A percentile compares a stretch with the other conserved stretches of the same genome.
These are phyloP conservation scores for Aspergillus niger DNA, from an alignment of 2,329 filamentous ascomycete species.

Conservation along the genomic window DNA sequence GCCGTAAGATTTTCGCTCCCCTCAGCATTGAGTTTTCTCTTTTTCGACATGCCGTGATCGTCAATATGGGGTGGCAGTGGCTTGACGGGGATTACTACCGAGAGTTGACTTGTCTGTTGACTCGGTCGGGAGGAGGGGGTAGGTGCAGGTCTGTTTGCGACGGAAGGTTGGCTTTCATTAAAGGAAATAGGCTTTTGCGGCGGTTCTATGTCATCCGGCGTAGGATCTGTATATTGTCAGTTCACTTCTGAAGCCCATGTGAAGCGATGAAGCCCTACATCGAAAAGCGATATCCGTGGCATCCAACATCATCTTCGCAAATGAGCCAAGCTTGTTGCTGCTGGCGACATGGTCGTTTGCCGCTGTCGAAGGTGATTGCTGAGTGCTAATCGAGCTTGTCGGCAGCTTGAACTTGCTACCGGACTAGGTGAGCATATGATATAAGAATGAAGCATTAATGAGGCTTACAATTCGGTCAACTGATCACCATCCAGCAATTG, in stretches of 20 bases:
- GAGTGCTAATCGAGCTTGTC: slow-evolving; percentile 25
- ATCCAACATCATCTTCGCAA: slow-evolving; percentile 57
- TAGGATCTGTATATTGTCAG: slow-evolving; percentile 37
- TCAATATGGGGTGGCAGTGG: slow-evolving; percentile 43
- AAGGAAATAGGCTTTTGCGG: slow-evolving; percentile 26
- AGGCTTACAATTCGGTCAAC: slow-evolving; percentile 48
- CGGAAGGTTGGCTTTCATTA: slow-evolving; percentile 27
- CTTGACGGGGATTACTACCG: slow-evolving; percentile 53
- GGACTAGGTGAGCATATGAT: slow-evolving; percentile 17
- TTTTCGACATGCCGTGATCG: slow-evolving; percentile 34
- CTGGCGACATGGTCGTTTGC: slow-evolving; percentile 27
- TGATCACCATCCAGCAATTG: slow-evolving; percentile 72
- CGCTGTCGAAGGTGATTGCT: slow-evolving; percentile 19
- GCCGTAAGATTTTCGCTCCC: slow-evolving; percentile 60
- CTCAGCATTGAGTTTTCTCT: slow-evolving; percentile 57
- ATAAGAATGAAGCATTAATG: slow-evolving; percentile 8
- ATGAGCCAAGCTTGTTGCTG: slow-evolving; percentile 49
- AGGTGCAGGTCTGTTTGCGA: slow-evolving; percentile 49
- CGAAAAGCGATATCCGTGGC: slow-evolving; percentile 47
- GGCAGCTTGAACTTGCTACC: slow-evolving; percentile 48
- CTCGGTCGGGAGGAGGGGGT: slow-evolving; percentile 31
- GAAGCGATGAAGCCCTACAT: slow-evolving; percentile 36
- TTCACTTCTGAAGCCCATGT: slow-evolving; percentile 2
- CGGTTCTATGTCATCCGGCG: slow-evolving; percentile 25
- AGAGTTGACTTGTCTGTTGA: slow-evolving; percentile 37